These are phyloP conservation scores for Capsicum baccatum DNA, from an alignment of 257 asterid species.

Conservation along the genomic window DNA sequence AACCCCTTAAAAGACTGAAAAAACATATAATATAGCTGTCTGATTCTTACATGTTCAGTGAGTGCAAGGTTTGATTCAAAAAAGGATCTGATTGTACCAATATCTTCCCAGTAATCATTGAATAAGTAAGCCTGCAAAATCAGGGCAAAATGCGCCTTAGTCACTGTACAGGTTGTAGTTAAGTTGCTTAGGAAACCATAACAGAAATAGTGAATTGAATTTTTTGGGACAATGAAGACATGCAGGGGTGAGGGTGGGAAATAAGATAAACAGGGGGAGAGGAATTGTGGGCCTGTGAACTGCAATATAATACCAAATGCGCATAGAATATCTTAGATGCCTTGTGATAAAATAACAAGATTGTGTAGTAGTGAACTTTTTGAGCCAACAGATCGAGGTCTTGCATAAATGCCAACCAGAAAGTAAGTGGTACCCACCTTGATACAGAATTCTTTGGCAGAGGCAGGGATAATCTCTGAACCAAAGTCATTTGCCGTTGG, in stretches of 20 bases:
- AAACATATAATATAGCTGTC: conserved; percentile 26
- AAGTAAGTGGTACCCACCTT: conserved; percentile 51
- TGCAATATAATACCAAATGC: conserved; percentile 1
- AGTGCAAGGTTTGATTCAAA: conserved; percentile 98
- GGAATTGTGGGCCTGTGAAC: not conserved
- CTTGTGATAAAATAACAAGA: conserved; percentile 2
- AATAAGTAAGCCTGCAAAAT: conserved; percentile 81
- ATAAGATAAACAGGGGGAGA: not conserved
- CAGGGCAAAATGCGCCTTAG: not conserved
- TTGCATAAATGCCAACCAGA: not conserved
- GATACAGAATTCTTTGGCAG: conserved; percentile 69
- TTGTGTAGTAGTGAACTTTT: conserved; percentile 8
- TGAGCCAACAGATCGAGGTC: not conserved
- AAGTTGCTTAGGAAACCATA: conserved; percentile 5
- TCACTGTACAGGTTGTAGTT: conserved; percentile 12
- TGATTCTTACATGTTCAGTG: conserved; percentile 82
- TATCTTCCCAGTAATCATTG: conserved; percentile 98
- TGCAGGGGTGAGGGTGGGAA: not conserved
- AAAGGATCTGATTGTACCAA: conserved; percentile 92
- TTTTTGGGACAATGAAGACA: not conserved
- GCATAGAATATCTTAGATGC: not conserved
- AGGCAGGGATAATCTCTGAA: conserved; percentile 97
- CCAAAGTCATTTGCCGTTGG: conserved; percentile 98
- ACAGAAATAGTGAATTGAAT: not conserved
- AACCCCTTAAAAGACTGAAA: not conserved